Evolutionary conservation across 345 rosid species (phyloP).

Genomic region (Laguncularia racemosa): DNA sequence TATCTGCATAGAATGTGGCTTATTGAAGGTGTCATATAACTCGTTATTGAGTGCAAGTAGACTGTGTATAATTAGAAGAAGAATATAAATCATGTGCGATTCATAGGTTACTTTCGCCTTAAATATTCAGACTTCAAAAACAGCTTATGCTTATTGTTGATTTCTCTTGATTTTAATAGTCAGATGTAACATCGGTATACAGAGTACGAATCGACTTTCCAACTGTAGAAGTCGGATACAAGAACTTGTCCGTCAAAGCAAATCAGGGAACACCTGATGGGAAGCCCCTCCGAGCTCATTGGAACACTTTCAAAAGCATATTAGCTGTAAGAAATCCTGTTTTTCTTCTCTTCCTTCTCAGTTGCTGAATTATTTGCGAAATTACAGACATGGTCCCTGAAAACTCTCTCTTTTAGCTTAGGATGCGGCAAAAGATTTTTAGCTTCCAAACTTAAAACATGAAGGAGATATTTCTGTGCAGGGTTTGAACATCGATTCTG

Average conservation of each 20-base stretch:
- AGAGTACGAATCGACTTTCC: conserved; percentile 32
- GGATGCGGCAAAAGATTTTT: not conserved
- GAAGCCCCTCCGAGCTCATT: conserved; percentile 28
- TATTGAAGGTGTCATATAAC: too few relatives aligned
- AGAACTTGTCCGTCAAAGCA: conserved; percentile 26
- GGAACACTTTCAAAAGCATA: conserved; percentile 22
- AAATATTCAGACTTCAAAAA: too few relatives aligned
- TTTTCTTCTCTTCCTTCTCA: not conserved
- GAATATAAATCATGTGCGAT: too few relatives aligned
- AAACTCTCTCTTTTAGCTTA: not conserved
- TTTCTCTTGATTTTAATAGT: not conserved
- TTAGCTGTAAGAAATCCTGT: conserved; percentile 18
- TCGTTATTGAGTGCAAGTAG: too few relatives aligned
- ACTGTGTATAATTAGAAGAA: too few relatives aligned
- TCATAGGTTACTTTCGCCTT: too few relatives aligned
- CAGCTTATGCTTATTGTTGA: too few relatives aligned
- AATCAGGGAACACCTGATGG: conserved; percentile 28
- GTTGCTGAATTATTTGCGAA: not conserved
- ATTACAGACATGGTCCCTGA: not conserved
- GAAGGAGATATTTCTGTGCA: conserved; percentile 6
- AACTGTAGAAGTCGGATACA: conserved; percentile 29
- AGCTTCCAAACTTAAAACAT: not conserved
- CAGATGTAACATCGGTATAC: not conserved
- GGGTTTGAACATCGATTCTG: conserved; percentile 7
- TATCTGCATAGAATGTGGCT: too few relatives aligned